phyloP scores from a whole-genome alignment of 225 moss, liverwort and hornwort species.

The Marchantia polymorpha region DNA sequence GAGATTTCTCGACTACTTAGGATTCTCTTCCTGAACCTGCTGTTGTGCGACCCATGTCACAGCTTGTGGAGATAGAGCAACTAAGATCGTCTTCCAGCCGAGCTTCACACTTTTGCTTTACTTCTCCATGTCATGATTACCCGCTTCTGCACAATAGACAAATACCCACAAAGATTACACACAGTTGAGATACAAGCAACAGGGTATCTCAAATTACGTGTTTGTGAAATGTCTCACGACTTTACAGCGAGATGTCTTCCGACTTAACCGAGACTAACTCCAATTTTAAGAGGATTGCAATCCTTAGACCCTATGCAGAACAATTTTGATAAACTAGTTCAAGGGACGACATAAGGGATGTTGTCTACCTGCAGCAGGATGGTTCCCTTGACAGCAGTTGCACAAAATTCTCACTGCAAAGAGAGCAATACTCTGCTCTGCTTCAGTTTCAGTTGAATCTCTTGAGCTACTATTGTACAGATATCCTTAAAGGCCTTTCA shows the following conservation, averaged over 20 bases:
- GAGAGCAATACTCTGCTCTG: conserved; percentile 42
- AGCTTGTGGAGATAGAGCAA: conserved; percentile 9
- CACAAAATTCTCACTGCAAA: conserved; percentile 27
- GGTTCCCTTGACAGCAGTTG: conserved; percentile 28
- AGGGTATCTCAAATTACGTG: background rate
- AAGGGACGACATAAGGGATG: background rate
- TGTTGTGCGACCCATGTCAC: background rate
- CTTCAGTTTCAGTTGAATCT: conserved; percentile 23
- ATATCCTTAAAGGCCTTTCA: conserved; percentile 32
- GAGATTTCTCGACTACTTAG: background rate
- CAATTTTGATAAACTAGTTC: background rate
- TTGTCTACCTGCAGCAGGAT: conserved; percentile 40
- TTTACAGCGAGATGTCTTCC: background rate
- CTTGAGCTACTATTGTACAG: conserved; percentile 37
- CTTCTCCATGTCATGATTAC: conserved; percentile 13
- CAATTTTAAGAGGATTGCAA: background rate
- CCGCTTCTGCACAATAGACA: conserved; percentile 20
- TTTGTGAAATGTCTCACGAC: background rate
- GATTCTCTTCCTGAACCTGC: background rate
- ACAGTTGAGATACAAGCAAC: background rate
- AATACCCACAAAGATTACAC: background rate
- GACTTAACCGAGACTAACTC: background rate
- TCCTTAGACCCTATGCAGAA: background rate
- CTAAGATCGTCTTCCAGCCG: conserved; percentile 7
- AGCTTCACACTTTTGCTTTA: conserved; percentile 9